These are phyloP conservation scores for Sicyos edulis DNA, from an alignment of 306 rosid genomes.

Conservation along the genomic window DNA sequence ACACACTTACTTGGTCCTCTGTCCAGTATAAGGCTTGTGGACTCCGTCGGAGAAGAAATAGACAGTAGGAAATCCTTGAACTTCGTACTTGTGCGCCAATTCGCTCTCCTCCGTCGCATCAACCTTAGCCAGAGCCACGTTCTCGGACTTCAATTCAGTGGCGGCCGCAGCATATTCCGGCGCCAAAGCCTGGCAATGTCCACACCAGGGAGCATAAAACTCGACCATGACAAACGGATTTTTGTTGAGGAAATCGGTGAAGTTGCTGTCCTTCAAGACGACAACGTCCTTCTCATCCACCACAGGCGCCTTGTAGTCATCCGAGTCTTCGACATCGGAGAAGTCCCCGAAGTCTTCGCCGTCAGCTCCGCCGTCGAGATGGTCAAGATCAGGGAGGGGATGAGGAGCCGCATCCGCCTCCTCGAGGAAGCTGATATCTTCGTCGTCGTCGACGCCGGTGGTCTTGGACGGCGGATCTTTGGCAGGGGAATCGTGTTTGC, in stretches of 20 bases:
- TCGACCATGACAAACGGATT: slow-evolving; percentile 78
- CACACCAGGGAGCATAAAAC: slow-evolving; percentile 99
- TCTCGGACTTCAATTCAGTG: slow-evolving; percentile 63
- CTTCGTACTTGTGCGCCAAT: slow-evolving; percentile 62
- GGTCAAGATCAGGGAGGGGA: slow-evolving; percentile 32
- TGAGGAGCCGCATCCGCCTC: slow-evolving; percentile 40
- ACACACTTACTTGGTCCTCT: slow-evolving; percentile 60
- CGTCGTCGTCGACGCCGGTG: slow-evolving; percentile 40
- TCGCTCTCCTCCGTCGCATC: slow-evolving; percentile 90
- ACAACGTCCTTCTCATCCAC: slow-evolving; percentile 87
- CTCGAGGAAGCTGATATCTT: slow-evolving; percentile 88
- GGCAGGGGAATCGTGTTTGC: slow-evolving; percentile 14
- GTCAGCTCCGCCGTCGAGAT: slow-evolving; percentile 26
- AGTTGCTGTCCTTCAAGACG: slow-evolving; percentile 73
- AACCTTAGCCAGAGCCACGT: slow-evolving; percentile 68
- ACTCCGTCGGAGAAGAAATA: slow-evolving; percentile 67
- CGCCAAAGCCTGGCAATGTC: slow-evolving; percentile 90
- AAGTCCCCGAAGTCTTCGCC: slow-evolving; percentile 49
- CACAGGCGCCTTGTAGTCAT: slow-evolving; percentile 41
- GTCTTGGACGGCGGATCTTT: slow-evolving; percentile 25
- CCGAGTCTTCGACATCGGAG: slow-evolving; percentile 49
- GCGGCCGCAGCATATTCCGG: slow-evolving; percentile 94
- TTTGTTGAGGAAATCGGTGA: slow-evolving; percentile 50
- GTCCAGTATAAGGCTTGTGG: slow-evolving; percentile 72
- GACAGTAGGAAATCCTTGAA: slow-evolving; percentile 84